Percentiles rank a stretch among this genome's conserved stretches.
These are phyloP conservation scores for Brasenia schreberi DNA, from an alignment of 164 flowering plant genomes.

Conservation along the genomic window DNA sequence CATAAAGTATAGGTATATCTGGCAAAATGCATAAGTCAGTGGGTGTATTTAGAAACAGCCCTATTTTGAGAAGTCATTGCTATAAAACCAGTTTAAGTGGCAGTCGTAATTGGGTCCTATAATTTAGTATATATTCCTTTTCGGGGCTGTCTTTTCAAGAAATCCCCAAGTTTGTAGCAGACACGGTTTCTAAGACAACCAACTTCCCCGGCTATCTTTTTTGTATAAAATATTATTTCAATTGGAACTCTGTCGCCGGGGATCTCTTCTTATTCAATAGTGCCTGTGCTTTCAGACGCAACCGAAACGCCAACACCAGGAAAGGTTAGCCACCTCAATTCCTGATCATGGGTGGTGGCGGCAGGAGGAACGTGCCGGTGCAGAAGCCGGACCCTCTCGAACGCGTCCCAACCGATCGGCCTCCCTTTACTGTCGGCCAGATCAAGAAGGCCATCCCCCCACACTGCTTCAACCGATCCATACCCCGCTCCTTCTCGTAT, in stretches of 20 bases:
- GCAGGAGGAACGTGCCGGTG: slow-evolving; percentile 33
- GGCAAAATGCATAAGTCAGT: too few relatives aligned
- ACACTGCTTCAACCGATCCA: slow-evolving; percentile 71
- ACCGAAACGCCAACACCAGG: slow-evolving; percentile 3
- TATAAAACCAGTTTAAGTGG: too few relatives aligned
- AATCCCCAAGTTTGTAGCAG: too few relatives aligned
- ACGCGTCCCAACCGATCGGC: slow-evolving; percentile 46
- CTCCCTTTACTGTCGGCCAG: slow-evolving; percentile 56
- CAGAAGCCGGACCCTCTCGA: slow-evolving; percentile 16
- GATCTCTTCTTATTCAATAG: background rate
- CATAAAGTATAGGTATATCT: too few relatives aligned
- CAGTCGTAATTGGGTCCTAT: too few relatives aligned
- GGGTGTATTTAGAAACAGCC: too few relatives aligned
- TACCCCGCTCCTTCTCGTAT: slow-evolving; percentile 59
- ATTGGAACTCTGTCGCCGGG: background rate
- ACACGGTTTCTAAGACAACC: background rate
- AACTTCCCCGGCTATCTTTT: background rate
- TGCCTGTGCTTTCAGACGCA: background rate
- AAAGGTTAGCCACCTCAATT: background rate
- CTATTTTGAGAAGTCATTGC: too few relatives aligned
- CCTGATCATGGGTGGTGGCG: slow-evolving; percentile 52
- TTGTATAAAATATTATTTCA: too few relatives aligned
- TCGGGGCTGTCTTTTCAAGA: too few relatives aligned
- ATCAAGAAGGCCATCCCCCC: slow-evolving; percentile 79
- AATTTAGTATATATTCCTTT: too few relatives aligned